Percentiles rank a stretch among this genome's conserved stretches.
These are phyloP conservation scores for Massariosphaeria phaeospora DNA, from an alignment of 495 filamentous ascomycete species.

Conservation along the genomic window DNA sequence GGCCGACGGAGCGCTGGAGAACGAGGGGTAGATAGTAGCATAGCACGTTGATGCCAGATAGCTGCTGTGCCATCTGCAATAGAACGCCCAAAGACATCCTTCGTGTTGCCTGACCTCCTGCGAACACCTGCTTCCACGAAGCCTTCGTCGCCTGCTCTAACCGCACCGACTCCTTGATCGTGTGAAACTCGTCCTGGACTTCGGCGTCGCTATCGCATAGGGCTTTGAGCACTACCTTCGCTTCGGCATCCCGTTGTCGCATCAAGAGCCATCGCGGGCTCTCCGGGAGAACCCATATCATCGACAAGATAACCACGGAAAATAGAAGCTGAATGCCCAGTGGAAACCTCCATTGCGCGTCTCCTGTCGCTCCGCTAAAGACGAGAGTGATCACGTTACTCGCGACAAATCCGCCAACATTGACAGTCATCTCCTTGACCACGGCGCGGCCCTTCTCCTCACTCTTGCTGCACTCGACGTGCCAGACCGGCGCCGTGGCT, in stretches of 20 bases:
- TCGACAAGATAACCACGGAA: neutral
- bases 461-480: conserved; percentile 46
- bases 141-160: conserved; percentile 20
- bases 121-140: conserved; percentile 16
- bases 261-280: conserved; percentile 30
- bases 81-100: conserved; percentile 15
- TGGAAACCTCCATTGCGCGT: conserved; percentile 23
- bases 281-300: conserved; percentile 22
- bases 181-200: conserved; percentile 8
- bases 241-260: conserved; percentile 23
- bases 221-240: conserved; percentile 1
- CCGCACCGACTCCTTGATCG: conserved; percentile 17
- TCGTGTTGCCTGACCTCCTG: conserved; percentile 15
- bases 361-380: conserved; percentile 2
- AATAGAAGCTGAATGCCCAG: conserved; percentile 18
- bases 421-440: conserved; percentile 42
- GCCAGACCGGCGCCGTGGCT: conserved; percentile 49
- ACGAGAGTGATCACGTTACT: conserved; percentile 48
- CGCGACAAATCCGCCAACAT: conserved; percentile 44
- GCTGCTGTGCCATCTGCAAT: conserved; percentile 14
- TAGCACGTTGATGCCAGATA: conserved; percentile 50
- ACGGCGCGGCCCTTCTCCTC: conserved; percentile 45
- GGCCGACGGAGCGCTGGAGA: conserved; percentile 49
- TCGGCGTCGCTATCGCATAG: conserved; percentile 9
- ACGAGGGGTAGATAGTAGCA: conserved; percentile 53